phyloP scores from a whole-genome alignment of 2,329 filamentous ascomycete genomes.

The Pseudogymnoascus sp. region DNA sequence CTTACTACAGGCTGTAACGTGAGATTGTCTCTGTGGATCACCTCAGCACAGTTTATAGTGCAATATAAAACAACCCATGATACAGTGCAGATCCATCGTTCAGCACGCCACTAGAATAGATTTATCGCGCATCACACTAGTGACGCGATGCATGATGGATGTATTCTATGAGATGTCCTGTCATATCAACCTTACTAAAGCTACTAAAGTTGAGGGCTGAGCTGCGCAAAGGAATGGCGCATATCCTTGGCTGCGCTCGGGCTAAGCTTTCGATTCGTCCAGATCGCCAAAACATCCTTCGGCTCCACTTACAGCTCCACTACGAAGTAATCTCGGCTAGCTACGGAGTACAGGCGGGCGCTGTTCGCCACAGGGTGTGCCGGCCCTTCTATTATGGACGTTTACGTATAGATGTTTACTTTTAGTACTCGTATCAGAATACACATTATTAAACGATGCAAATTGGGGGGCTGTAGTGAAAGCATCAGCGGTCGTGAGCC shows the following conservation, averaged over 20 bases:
- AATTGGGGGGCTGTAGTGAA: too few species aligned
- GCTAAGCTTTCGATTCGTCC: background rate
- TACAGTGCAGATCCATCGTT: background rate
- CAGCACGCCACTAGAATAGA: background rate
- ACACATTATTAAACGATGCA: too few species aligned
- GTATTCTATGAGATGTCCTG: background rate
- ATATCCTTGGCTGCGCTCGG: background rate
- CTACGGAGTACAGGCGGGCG: background rate
- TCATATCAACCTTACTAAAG: background rate
- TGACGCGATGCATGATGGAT: background rate
- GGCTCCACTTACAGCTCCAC: too few species aligned
- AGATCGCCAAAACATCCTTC: too few species aligned
- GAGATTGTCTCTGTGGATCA: too few species aligned
- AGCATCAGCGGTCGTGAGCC: too few species aligned
- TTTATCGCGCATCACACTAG: background rate
- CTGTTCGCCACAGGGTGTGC: background rate
- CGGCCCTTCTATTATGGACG: too few species aligned
- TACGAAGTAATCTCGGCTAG: background rate
- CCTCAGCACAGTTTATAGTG: background rate
- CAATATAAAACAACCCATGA: too few species aligned
- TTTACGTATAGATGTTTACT: too few species aligned
- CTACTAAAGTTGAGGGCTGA: background rate
- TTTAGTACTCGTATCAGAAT: too few species aligned
- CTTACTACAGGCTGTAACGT: too few species aligned
- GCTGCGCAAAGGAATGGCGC: background rate